phyloP scores from a whole-genome alignment of 1,139 yeast genomes.

The Saccharomyces hybrid region DNA sequence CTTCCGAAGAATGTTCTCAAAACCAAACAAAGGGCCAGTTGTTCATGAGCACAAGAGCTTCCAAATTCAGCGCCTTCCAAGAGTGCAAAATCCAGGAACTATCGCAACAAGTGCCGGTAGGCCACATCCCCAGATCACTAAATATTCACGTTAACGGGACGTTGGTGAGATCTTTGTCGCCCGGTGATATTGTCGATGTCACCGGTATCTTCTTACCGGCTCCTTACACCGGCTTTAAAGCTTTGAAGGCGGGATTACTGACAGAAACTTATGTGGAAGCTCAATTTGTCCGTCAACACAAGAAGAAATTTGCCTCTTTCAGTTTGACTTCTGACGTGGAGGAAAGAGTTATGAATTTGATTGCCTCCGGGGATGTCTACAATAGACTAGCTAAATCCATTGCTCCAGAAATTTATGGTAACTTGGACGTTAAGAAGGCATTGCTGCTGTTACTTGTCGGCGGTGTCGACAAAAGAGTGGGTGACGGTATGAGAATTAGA shows the following conservation, averaged over 20 bases:
- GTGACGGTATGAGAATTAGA: constrained; percentile 95
- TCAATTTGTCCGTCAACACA: constrained; percentile 78
- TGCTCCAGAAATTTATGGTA: constrained; percentile 97
- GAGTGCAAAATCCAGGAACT: constrained; percentile 92
- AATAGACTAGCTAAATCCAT: constrained; percentile 77
- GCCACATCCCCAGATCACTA: constrained; percentile 88
- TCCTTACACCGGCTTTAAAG: constrained; percentile 93
- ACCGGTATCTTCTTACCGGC: constrained; percentile 89
- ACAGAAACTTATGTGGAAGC: constrained; percentile 94
- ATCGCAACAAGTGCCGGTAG: constrained; percentile 95
- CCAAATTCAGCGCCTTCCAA: constrained; percentile 90
- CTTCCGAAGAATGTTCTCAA: constrained; percentile 67
- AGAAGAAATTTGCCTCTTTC: constrained; percentile 71
- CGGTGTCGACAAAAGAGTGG: constrained; percentile 90
- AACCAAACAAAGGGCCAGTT: constrained; percentile 84
- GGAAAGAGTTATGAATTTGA: constrained; percentile 47
- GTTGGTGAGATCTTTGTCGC: constrained; percentile 76
- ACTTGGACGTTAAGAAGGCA: constrained; percentile 88
- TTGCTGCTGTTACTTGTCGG: constrained; percentile 78
- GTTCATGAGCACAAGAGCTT: constrained; percentile 90
- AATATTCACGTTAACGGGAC: constrained; percentile 85
- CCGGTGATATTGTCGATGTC: constrained; percentile 92
- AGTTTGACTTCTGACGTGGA: constrained; percentile 53
- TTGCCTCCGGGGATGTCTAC: constrained; percentile 61
- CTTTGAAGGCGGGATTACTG: constrained; percentile 81